Evolutionary conservation across 2,329 filamentous ascomycete genomes (phyloP).

Genomic region (Metarhizium robertsii): DNA sequence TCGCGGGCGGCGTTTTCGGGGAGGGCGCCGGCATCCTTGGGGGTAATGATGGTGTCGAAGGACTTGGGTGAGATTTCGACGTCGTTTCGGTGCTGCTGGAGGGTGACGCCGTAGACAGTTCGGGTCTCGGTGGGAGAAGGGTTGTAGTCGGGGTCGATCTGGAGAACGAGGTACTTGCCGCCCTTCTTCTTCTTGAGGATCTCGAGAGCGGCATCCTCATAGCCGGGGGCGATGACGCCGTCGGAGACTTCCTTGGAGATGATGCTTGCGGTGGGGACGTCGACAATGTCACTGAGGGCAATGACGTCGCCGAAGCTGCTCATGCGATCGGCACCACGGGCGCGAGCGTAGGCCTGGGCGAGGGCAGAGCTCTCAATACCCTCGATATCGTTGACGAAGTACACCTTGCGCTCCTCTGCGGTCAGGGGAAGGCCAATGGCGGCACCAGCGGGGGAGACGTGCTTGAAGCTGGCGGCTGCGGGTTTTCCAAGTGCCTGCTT

Average conservation of each 20-base stretch:
- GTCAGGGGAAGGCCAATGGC: constrained; percentile 84
- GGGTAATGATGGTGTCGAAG: constrained; percentile 77
- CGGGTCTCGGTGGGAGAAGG: constrained; percentile 75
- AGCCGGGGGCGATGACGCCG: constrained; percentile 86
- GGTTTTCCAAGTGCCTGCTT: constrained; percentile 79
- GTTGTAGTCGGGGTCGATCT: constrained; percentile 84
- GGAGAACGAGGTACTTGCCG: constrained; percentile 88
- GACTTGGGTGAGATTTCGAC: constrained; percentile 75
- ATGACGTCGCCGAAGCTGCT: constrained; percentile 97
- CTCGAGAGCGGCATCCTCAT: constrained; percentile 74
- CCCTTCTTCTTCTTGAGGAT: constrained; percentile 98
- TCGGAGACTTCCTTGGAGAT: constrained; percentile 97
- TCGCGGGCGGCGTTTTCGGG: constrained; percentile 79
- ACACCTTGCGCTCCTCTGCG: constrained; percentile 87
- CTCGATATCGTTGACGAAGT: constrained; percentile 93
- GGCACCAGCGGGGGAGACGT: constrained; percentile 92
- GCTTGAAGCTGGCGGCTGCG: constrained; percentile 96
- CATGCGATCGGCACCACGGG: constrained; percentile 94
- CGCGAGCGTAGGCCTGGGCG: constrained; percentile 91
- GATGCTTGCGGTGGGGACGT: constrained; percentile 90
- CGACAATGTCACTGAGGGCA: constrained; percentile 82
- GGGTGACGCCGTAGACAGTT: constrained; percentile 80
- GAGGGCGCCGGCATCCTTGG: constrained; percentile 65
- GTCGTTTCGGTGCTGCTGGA: constrained; percentile 90
- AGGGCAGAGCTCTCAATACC: constrained; percentile 79